A percentile compares a stretch with the other conserved stretches of the same genome.
Conservation (phyloP, 1,139 yeast genomes). For the Lodderomyces pseudojiufengensis region DNA sequence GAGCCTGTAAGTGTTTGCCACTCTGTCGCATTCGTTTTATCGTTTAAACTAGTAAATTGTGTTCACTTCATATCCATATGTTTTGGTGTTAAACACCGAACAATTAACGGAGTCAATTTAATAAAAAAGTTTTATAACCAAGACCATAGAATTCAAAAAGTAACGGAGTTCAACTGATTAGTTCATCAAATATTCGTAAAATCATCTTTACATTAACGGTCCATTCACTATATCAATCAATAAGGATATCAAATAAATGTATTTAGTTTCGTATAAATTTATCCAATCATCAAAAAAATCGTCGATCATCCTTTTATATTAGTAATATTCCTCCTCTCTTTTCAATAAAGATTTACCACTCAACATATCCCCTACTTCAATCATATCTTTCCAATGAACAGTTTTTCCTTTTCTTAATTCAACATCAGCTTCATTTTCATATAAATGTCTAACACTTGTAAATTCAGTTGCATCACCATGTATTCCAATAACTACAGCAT, state of each 20-base stretch:
- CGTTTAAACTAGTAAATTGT: too few relatives aligned
- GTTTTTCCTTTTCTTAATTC: constrained; percentile 61
- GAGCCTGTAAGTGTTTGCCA: too few relatives aligned
- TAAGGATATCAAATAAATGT: too few relatives aligned
- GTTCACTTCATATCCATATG: too few relatives aligned
- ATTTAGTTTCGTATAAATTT: too few relatives aligned
- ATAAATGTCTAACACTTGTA: constrained; percentile 51
- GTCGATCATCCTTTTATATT: too few relatives aligned
- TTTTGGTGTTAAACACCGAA: too few relatives aligned
- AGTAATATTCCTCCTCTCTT: constrained; percentile 18
- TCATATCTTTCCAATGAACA: constrained; percentile 65
- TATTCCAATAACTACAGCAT: constrained; percentile 65
- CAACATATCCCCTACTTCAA: constrained; percentile 58
- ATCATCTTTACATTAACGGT: neutral
- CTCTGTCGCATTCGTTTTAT: too few relatives aligned
- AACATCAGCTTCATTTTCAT: constrained; percentile 58
- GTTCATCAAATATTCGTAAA: neutral
- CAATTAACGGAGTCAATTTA: too few relatives aligned
- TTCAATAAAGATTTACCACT: constrained; percentile 61
- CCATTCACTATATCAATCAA: too few relatives aligned
- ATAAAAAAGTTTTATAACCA: too few relatives aligned
- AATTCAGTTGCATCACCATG: constrained; percentile 61
- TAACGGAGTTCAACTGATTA: neutral
- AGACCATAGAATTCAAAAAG: too few relatives aligned
- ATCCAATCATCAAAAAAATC: neutral